phyloP scores from a whole-genome alignment of 1,284 basidiomycete genomes.

The Naganishia cerealis region DNA sequence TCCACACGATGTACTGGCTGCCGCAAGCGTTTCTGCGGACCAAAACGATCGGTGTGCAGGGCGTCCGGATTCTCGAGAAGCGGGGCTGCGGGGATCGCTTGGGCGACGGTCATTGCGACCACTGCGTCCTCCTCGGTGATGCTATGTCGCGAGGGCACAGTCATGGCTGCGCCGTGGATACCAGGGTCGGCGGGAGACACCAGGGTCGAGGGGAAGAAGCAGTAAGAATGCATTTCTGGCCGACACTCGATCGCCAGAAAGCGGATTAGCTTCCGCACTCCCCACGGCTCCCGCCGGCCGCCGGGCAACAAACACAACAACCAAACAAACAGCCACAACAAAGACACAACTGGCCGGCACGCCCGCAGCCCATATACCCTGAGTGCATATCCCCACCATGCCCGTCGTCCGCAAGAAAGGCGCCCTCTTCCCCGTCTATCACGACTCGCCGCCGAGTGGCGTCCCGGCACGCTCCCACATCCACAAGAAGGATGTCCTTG shows the following conservation, averaged over 20 bases:
- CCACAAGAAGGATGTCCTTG: constrained; percentile 20
- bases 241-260: too few species aligned
- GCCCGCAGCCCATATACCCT: not conserved
- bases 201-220: too few species aligned
- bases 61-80: not conserved
- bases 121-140: not conserved
- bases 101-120: constrained; percentile 9
- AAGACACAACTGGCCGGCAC: too few species aligned
- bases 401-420: constrained; percentile 53
- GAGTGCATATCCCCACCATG: constrained; percentile 42
- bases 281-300: too few species aligned
- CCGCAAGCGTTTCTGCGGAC: not conserved
- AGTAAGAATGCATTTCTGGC: too few species aligned
- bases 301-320: not conserved
- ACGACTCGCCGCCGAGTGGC: constrained; percentile 46
- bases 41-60: too few species aligned
- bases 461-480: not conserved
- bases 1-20: not conserved
- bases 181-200: too few species aligned
- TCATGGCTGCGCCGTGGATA: too few species aligned
- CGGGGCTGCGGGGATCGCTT: constrained; percentile 6
- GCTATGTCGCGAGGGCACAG: too few species aligned
- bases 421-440: constrained; percentile 53
- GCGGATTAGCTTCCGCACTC: too few species aligned
- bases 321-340: not conserved